A percentile compares a stretch with the other conserved stretches of the same genome.
phyloP scores from a whole-genome alignment of 345 rosid species.

The Salix caprea region DNA sequence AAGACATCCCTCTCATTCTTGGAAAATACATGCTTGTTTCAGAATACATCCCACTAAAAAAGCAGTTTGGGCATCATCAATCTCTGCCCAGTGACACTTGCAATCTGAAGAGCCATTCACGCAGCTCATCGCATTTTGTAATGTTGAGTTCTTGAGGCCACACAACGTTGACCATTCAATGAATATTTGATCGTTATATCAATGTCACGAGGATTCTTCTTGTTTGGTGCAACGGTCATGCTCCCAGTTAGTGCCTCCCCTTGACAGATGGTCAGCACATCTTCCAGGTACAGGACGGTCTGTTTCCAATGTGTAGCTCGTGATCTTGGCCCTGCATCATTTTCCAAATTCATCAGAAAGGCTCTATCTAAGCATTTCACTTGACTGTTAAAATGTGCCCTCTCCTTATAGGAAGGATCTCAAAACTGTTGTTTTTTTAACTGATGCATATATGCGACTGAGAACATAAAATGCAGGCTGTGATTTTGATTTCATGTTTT shows the following conservation, averaged over 20 bases:
- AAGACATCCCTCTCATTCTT: neutral
- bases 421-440: neutral
- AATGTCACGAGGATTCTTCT: slow-evolving; percentile 85
- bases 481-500: neutral
- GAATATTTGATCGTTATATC: slow-evolving; percentile 79
- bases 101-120: neutral
- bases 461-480: neutral
- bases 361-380: neutral
- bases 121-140: slow-evolving; percentile 61
- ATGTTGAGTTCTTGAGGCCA: slow-evolving; percentile 54
- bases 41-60: neutral
- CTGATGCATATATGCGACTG: neutral
- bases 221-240: slow-evolving; percentile 85
- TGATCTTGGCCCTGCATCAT: slow-evolving; percentile 59
- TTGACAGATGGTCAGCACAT: slow-evolving; percentile 84
- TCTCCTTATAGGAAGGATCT: neutral
- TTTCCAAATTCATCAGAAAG: neutral
- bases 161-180: slow-evolving; percentile 59
- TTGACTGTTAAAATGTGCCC: neutral
- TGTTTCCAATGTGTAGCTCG: slow-evolving; percentile 95
- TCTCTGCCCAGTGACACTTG: neutral
- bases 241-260: slow-evolving; percentile 80
- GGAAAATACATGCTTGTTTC: neutral
- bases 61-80: too few relatives aligned
- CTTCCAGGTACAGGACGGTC: slow-evolving; percentile 87